These are phyloP conservation scores for Mycosphaerella arachidis DNA, from an alignment of 2,329 filamentous ascomycete species.

Conservation along the genomic window DNA sequence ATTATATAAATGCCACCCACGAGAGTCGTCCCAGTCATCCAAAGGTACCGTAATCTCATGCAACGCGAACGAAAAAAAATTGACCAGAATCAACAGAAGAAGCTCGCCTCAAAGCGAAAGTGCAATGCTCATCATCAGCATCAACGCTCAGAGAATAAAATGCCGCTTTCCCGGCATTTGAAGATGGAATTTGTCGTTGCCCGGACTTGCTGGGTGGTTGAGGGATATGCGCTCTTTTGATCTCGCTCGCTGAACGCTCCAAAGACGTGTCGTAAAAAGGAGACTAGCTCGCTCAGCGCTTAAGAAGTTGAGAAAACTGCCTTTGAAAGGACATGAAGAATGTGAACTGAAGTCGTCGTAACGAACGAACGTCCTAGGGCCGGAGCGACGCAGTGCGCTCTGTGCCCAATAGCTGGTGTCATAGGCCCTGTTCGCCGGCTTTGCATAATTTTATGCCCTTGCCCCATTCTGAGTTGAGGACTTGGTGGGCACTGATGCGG, in stretches of 20 bases:
- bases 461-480: constrained; percentile 97
- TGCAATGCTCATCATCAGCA: not conserved
- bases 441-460: constrained; percentile 96
- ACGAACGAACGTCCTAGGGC: constrained; percentile 6
- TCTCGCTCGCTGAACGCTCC: constrained; percentile 9
- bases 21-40: not conserved
- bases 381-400: constrained; percentile 14
- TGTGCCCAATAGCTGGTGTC: constrained; percentile 34
- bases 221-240: constrained; percentile 1
- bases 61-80: not conserved
- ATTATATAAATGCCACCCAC: not conserved
- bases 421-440: constrained; percentile 92
- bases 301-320: not conserved
- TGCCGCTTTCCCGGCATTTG: not conserved
- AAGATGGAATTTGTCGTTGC: not conserved
- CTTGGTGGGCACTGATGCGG: constrained; percentile 91
- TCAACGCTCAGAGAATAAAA: not conserved
- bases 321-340: not conserved
- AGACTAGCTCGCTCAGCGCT: not conserved
- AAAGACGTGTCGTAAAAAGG: not conserved
- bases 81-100: not conserved
- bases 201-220: not conserved
- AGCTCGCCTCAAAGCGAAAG: not conserved
- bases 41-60: not conserved
- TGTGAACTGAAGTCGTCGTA: constrained; percentile 3